Conservation (phyloP, 2,329 filamentous ascomycete genomes). For the Orbilia quercus region DNA sequence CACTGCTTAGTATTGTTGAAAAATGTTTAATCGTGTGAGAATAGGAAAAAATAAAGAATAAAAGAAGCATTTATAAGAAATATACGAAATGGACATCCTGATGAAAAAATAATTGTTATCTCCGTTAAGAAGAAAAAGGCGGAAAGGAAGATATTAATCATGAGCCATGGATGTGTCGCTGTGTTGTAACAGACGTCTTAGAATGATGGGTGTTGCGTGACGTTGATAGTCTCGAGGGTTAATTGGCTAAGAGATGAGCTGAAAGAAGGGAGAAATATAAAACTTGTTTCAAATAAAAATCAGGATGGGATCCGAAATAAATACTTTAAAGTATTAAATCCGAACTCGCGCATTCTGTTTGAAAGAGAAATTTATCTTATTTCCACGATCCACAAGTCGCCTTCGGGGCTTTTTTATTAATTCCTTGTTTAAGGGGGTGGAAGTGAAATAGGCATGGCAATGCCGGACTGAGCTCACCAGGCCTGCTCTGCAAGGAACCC, state of each 20-base stretch:
- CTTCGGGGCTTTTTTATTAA: conserved; percentile 17
- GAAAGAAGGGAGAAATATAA: neutral
- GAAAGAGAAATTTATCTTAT: conserved; percentile 27
- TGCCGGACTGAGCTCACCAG: conserved; percentile 14
- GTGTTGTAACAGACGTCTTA: conserved; percentile 37
- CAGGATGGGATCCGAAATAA: neutral
- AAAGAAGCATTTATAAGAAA: conserved; percentile 7
- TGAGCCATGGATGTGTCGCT: too few relatives aligned
- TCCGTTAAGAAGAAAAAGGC: conserved; percentile 13
- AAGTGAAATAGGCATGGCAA: neutral
- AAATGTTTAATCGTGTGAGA: conserved; percentile 5
- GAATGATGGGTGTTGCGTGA: neutral
- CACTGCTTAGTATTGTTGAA: neutral
- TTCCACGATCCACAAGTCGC: conserved; percentile 19
- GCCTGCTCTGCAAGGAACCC: conserved; percentile 40
- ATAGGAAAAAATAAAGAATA: conserved; percentile 5
- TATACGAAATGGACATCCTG: conserved; percentile 8
- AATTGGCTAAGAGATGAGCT: neutral
- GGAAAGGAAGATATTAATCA: too few relatives aligned
- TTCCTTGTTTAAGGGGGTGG: conserved; percentile 18
- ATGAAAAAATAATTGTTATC: conserved; percentile 4
- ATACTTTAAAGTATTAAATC: conserved; percentile 4
- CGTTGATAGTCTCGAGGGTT: neutral
- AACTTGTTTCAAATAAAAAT: neutral
- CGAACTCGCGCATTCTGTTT: neutral